phyloP scores from a whole-genome alignment of 805 yeast genomes.

The Yamadazyma paraphyllophila region DNA sequence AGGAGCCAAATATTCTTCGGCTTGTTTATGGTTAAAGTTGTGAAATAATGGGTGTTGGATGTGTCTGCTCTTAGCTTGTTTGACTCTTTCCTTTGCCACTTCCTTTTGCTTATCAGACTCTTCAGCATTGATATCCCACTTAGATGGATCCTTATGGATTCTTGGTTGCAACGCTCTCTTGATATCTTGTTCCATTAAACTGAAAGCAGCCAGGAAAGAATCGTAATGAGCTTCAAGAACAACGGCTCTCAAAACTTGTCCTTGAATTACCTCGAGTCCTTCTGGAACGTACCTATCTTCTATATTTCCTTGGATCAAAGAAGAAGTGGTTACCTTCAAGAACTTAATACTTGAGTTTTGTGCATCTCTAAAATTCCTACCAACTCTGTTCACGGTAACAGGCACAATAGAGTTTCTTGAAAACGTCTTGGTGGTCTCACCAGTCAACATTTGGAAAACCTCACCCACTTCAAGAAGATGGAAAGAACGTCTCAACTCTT shows the following conservation, averaged over 20 bases:
- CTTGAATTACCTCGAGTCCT: slow-evolving; percentile 45
- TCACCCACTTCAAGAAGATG: slow-evolving; percentile 63
- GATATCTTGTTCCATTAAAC: slow-evolving; percentile 66
- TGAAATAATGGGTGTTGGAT: slow-evolving; percentile 90
- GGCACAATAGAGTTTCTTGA: slow-evolving; percentile 71
- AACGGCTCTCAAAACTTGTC: slow-evolving; percentile 87
- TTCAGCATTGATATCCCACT: slow-evolving; percentile 83
- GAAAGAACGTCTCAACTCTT: slow-evolving; percentile 77
- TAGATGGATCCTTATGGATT: slow-evolving; percentile 51
- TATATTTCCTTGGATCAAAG: slow-evolving; percentile 42
- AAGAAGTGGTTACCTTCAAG: slow-evolving; percentile 40
- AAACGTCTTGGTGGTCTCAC: slow-evolving; percentile 73
- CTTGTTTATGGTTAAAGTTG: slow-evolving; percentile 79
- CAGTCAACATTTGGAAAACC: slow-evolving; percentile 85
- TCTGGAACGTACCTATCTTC: slow-evolving; percentile 47
- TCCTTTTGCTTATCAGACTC: slow-evolving; percentile 60
- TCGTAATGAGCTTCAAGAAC: slow-evolving; percentile 69
- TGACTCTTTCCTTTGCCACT: slow-evolving; percentile 58
- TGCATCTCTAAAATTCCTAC: slow-evolving; percentile 56
- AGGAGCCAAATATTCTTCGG: slow-evolving; percentile 90
- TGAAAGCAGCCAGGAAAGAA: slow-evolving; percentile 70
- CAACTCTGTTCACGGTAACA: slow-evolving; percentile 66
- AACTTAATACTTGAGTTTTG: slow-evolving; percentile 44
- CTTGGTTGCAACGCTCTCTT: slow-evolving; percentile 49
- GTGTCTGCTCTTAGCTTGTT: slow-evolving; percentile 68